A percentile compares a stretch with the other conserved stretches of the same genome.
Evolutionary conservation across 352 stramenopile genomes (phyloP).

Genomic region (Pythium angustatum): DNA sequence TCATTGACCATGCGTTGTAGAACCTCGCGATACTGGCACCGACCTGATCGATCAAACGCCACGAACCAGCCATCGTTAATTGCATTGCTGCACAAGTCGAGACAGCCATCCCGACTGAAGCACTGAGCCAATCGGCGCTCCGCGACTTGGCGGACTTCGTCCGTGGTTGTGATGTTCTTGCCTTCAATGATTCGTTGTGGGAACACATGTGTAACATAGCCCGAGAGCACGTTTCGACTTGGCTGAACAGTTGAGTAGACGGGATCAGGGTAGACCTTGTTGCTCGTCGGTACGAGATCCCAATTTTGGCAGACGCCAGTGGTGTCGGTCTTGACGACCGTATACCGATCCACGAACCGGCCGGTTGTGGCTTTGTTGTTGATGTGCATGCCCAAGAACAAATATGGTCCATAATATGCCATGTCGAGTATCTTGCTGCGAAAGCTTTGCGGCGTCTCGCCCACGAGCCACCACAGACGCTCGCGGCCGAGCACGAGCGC

Average conservation of each 20-base stretch:
- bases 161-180: background rate
- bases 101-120: conserved; percentile 12
- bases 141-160: background rate
- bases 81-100: background rate
- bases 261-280: conserved; percentile 12
- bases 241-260: background rate
- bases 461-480: conserved; percentile 22
- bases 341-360: conserved; percentile 20
- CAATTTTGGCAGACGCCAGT: conserved; percentile 26
- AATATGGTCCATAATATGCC: conserved; percentile 12
- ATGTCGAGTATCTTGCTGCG: background rate
- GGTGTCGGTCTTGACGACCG: background rate
- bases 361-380: conserved; percentile 13
- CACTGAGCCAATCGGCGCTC: conserved; percentile 13
- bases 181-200: background rate
- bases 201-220: background rate
- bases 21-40: conserved; percentile 2
- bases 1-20: conserved; percentile 13
- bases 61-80: background rate
- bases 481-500: conserved; percentile 23
- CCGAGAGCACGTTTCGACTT: background rate
- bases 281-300: conserved; percentile 12
- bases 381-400: conserved; percentile 25
- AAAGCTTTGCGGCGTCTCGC: conserved; percentile 13
- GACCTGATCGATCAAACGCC: conserved; percentile 21